Evolutionary conservation across 1,284 basidiomycete genomes (phyloP), one percentile per base, ranked within the genome.

Genomic region (Ustilago shanxiensis): DNA sequence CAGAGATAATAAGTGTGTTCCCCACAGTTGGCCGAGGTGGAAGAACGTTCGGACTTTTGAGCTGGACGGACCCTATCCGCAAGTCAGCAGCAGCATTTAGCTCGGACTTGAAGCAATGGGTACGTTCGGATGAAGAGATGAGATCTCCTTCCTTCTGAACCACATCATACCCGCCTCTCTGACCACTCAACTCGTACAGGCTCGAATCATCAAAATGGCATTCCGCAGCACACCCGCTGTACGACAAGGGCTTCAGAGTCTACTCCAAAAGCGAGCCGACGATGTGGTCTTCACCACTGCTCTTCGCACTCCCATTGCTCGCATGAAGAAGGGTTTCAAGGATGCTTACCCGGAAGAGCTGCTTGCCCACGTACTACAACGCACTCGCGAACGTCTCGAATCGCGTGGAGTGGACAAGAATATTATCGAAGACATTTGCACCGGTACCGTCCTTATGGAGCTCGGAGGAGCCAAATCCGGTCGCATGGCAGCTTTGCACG

Each of bases 371-470:
- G 86, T 87, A 6, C 72, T 87, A 26, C 72, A 73, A 33, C 68
- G 77, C 20, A 86, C 85, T 1, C 60, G 81, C 33, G 77, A 84
- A 39, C 59, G 83, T 5, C 79, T 87, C 51, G 85, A 87, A 60
- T 60, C 67, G 11, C 78, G 79, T 57, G 85, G 85, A 31, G 79
- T 87, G n/a, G 80, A 85, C 66, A 79, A 84, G 59, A 60, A 77
- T 50, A 75, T 82, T 18, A 83, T 87, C 49, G 68, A 87, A 60
- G 86, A 87, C 67, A 80, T 87, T 47, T 80, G 80, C 76, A 82
- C 82, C 28, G 86, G 86, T 9, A 87, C 81, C 11, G 86, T 87
- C n/a, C 72, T 87, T 24, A 86, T 86, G 84, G 86, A 86, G 75
- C 76, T 86, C 16, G 86, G 86, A n/a, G 86, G 86, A 9, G 86